phyloP scores from a whole-genome alignment of 305 asterid species.

The Solanum hybrid region DNA sequence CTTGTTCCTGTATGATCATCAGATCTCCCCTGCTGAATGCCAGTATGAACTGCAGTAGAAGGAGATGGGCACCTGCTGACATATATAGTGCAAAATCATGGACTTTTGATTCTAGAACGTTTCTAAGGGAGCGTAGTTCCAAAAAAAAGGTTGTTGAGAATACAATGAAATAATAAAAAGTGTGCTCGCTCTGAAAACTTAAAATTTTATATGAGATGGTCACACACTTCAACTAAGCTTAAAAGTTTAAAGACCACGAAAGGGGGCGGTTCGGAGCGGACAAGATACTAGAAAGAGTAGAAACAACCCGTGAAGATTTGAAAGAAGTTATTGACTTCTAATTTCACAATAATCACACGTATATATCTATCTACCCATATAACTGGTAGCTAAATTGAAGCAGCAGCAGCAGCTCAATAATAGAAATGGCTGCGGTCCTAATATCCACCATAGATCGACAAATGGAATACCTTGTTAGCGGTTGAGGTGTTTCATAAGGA shows the following conservation, averaged over 20 bases:
- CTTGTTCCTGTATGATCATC: conserved; percentile 2
- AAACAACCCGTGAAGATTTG: conserved; percentile 7
- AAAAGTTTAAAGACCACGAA: not conserved
- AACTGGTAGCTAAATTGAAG: not conserved
- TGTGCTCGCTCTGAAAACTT: not conserved
- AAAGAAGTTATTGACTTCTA: not conserved
- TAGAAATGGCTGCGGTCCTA: not conserved
- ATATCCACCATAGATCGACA: not conserved
- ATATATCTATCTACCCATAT: not conserved
- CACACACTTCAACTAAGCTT: not conserved
- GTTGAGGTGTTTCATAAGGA: conserved; percentile 23
- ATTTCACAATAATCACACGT: not conserved
- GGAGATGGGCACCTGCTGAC: conserved; percentile 5
- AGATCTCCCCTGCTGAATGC: not conserved
- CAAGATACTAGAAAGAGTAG: not conserved
- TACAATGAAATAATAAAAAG: not conserved
- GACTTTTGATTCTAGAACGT: not conserved
- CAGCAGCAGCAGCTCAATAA: not conserved
- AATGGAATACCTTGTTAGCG: conserved; percentile 39
- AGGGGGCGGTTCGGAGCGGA: not conserved
- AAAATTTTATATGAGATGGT: not conserved
- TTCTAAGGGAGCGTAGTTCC: not conserved
- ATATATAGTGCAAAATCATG: not conserved
- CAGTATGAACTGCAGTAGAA: not conserved
- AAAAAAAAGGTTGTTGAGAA: not conserved